Base-by-base conservation (phyloP, 2,329 filamentous ascomycete species). In the Cylindrodendrum hubeiense region DNA sequence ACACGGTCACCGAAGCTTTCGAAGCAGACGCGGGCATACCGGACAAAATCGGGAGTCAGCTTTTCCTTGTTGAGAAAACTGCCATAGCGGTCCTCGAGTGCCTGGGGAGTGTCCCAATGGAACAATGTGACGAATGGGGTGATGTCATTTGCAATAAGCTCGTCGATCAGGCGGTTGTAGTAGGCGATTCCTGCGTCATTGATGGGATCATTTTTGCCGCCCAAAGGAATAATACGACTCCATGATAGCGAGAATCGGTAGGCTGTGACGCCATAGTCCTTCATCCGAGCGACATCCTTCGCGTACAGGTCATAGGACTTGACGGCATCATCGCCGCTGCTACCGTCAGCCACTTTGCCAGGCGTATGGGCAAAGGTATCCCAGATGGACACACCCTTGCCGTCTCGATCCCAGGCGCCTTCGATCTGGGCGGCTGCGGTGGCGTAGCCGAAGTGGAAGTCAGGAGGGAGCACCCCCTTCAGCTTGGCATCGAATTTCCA, bases 171-270 rank as follows among this genome's bases (percentile, higher is more conserved):
- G 47, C 86, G 83, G 73, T 86, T 81, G 75, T 91, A 91, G 76
- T 87, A 86, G 51, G 85, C 80, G 34, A 91, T 75, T 7, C 89
- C 89, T 53, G 84, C 83, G 65, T 89, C 81, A 70, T 90, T 91
- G 74, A 91, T 75, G 0, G 88, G 87, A 63, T 90, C 89, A 53
- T 89, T 84, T 57, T 87, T 86, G 19, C 89, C 88, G 19, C 89
- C 89, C 5, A 89, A 80, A 0, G 89, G 89, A 55, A 91, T 90
- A 65, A 91, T 86, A 46, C 89, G 86, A 13, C 87, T 86, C 89
- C 89, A 91, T 4, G 88, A 87, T 26, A 91, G 79, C 4, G 88
- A 90, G 75, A 91, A 91, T 24, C 89, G 86, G 74, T 91, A 91
- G 4, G 85, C 86, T 63, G 84, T 84, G 17, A 88, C 87, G 57